Conservation (phyloP, 2,329 filamentous ascomycete species). For the Colletotrichum paranaense region DNA sequence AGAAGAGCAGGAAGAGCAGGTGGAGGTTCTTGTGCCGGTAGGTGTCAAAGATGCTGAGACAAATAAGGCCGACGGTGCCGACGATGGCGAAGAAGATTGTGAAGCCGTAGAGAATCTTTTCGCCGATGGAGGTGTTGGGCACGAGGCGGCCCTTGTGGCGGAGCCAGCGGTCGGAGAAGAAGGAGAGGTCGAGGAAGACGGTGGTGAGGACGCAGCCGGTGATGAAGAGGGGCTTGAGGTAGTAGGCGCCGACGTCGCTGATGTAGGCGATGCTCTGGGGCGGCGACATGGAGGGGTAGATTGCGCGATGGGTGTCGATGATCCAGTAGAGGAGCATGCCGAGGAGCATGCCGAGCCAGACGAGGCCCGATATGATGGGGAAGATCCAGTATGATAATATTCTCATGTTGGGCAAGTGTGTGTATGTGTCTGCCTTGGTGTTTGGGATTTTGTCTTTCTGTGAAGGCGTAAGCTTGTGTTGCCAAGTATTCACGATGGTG, state of each 20-base stretch:
- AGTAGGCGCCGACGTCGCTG: constrained; percentile 70
- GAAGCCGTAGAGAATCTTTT: constrained; percentile 72
- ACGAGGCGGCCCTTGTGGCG: constrained; percentile 83
- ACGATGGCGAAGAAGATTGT: constrained; percentile 76
- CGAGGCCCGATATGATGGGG: constrained; percentile 74
- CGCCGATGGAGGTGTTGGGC: constrained; percentile 72
- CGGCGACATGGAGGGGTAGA: constrained; percentile 70
- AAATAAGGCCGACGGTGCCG: constrained; percentile 83
- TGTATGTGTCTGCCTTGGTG: background rate
- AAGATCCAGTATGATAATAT: constrained; percentile 60
- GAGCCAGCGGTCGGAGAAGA: constrained; percentile 85
- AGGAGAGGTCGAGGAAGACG: constrained; percentile 83
- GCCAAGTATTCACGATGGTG: background rate
- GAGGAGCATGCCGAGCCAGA: constrained; percentile 76
- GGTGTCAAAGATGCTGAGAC: constrained; percentile 89
- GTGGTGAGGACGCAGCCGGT: constrained; percentile 77
- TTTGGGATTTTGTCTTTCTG: background rate
- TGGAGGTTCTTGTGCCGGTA: constrained; percentile 75
- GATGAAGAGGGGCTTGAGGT: constrained; percentile 83
- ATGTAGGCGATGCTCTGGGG: constrained; percentile 77
- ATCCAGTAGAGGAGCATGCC: constrained; percentile 79
- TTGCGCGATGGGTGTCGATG: constrained; percentile 61
- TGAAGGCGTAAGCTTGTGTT: background rate
- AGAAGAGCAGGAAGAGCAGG: constrained; percentile 81
- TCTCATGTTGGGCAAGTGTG: constrained; percentile 32